Evolutionary conservation across 192 early-diverging fungal genomes (phyloP).

Genomic region (Coemansia javaensis): DNA sequence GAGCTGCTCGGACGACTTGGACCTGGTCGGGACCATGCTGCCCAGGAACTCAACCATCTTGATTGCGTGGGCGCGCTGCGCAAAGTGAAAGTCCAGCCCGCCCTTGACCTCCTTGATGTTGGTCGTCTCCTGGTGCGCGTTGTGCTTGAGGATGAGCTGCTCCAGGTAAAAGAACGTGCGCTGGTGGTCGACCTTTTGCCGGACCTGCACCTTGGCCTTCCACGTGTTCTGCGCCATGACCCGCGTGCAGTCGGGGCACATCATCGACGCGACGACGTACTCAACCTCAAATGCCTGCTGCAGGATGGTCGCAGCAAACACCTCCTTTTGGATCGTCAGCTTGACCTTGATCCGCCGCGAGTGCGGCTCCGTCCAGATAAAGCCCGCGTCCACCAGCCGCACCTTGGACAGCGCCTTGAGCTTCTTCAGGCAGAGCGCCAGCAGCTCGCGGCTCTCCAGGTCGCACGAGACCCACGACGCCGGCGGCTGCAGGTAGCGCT

Average conservation of each 20-base stretch:
- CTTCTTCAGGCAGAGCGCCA: conserved; percentile 90
- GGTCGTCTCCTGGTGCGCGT: conserved; percentile 92
- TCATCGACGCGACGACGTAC: conserved; percentile 85
- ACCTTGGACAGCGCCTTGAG: conserved; percentile 89
- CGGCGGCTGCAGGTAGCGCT: conserved; percentile 95
- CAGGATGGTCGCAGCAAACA: conserved; percentile 89
- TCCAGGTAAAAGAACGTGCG: conserved; percentile 97
- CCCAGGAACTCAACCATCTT: conserved; percentile 94
- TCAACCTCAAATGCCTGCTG: conserved; percentile 97
- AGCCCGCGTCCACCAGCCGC: conserved; percentile 92
- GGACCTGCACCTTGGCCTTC: conserved; percentile 95
- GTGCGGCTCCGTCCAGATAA: conserved; percentile 97
- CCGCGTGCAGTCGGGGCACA: conserved; percentile 92
- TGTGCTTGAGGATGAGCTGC: conserved; percentile 97
- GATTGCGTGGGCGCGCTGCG: conserved; percentile 80
- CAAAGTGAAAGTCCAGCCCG: conserved; percentile 96
- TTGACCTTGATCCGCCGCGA: conserved; percentile 93
- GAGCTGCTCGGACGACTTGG: conserved; percentile 90
- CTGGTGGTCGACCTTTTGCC: conserved; percentile 98
- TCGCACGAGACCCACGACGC: conserved; percentile 80
- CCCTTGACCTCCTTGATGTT: conserved; percentile 97
- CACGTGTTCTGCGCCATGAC: conserved; percentile 97
- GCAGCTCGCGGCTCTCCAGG: conserved; percentile 85
- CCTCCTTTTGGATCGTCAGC: conserved; percentile 98
- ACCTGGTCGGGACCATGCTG: conserved; percentile 78